Conservation (phyloP, 208 protist species). For the Acanthamoeba sp. region DNA sequence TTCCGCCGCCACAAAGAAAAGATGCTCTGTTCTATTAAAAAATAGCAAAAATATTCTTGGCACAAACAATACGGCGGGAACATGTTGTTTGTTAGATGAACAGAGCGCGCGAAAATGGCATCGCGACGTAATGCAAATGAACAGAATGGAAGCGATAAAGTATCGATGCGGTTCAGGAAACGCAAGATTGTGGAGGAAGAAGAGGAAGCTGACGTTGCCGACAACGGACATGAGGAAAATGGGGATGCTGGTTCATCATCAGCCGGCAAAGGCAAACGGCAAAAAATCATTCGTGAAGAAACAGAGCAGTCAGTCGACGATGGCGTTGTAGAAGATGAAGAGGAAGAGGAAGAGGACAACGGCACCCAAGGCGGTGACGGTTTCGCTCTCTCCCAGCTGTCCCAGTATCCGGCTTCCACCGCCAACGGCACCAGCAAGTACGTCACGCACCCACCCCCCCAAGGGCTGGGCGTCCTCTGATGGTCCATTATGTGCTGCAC, state of each 20-base stretch:
- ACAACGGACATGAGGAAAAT: no score
- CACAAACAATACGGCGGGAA: no score
- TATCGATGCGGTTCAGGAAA: no score
- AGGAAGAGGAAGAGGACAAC: neutral
- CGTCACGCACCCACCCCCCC: no score
- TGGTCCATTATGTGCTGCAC: neutral
- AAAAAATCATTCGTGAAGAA: no score
- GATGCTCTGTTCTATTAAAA: neutral
- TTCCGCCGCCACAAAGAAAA: no score
- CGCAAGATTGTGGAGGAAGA: neutral
- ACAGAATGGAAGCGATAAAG: neutral
- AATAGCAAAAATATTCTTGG: neutral
- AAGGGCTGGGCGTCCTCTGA: no score
- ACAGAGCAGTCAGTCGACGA: neutral
- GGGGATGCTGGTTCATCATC: no score
- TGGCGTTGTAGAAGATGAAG: neutral
- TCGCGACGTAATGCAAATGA: neutral
- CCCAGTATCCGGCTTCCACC: neutral
- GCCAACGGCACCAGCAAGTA: neutral
- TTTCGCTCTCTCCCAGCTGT: neutral
- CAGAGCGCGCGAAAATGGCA: neutral
- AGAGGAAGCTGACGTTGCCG: neutral
- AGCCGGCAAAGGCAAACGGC: no score
- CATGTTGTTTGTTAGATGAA: no score
- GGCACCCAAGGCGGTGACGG: neutral